Evolutionary conservation across 805 yeast species (phyloP).

Genomic region (Saccharomycopsis microspora): DNA sequence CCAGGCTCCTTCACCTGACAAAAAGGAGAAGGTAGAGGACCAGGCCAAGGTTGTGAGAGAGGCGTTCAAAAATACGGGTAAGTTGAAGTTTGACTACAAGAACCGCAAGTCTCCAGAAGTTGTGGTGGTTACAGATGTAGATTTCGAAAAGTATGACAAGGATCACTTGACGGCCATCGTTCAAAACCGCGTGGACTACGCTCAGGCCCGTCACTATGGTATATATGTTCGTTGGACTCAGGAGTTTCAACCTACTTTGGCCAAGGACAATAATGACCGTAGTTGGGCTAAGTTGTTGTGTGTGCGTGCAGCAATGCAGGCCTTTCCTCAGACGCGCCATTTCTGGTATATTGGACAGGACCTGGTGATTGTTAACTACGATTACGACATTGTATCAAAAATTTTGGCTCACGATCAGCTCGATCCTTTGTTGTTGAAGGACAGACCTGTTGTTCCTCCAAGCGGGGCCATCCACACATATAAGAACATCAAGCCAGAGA

Average conservation of each 20-base stretch:
- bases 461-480: constrained; percentile 60
- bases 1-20: constrained; percentile 8
- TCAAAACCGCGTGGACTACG: constrained; percentile 83
- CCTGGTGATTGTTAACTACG: constrained; percentile 63
- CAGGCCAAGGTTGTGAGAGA: constrained; percentile 35
- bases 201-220: constrained; percentile 72
- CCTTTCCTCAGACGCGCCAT: constrained; percentile 85
- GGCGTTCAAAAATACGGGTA: constrained; percentile 56
- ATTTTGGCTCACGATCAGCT: constrained; percentile 51
- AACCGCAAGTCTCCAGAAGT: constrained; percentile 41
- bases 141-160: constrained; percentile 53
- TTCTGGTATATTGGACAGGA: constrained; percentile 82
- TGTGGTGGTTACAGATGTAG: constrained; percentile 69
- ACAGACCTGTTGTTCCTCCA: constrained; percentile 64
- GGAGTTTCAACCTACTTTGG: constrained; percentile 60
- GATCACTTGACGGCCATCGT: constrained; percentile 56
- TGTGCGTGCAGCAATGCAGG: constrained; percentile 82
- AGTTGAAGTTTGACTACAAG: constrained; percentile 33
- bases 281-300: constrained; percentile 56
- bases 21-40: constrained; percentile 6
- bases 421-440: constrained; percentile 51
- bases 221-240: constrained; percentile 75
- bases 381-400: constrained; percentile 47
- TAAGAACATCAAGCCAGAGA: constrained; percentile 41
- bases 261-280: constrained; percentile 33